Conservation (phyloP, 768 basidiomycete species). For the Ephemerocybe angulata region DNA sequence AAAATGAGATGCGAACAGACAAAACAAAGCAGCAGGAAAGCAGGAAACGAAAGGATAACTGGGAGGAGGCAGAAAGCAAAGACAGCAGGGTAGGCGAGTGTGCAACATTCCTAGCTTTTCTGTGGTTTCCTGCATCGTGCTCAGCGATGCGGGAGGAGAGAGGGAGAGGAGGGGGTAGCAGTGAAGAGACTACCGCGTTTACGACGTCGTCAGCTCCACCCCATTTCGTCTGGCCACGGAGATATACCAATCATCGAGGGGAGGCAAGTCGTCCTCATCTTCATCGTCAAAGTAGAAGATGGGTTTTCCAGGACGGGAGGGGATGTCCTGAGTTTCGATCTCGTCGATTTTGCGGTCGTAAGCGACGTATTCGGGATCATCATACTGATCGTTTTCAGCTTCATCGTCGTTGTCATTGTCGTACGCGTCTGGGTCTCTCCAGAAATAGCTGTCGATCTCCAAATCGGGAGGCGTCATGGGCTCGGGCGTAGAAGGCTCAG, state of each 20-base stretch:
- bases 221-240: constrained; percentile 20
- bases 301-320: constrained; percentile 3
- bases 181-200: neutral
- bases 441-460: constrained; percentile 16
- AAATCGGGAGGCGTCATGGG: constrained; percentile 20
- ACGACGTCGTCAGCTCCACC: too few species aligned
- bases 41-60: neutral
- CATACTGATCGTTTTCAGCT: constrained; percentile 12
- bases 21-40: neutral
- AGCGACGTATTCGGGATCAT: neutral
- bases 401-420: constrained; percentile 15
- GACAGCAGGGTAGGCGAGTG: neutral
- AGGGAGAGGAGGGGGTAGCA: neutral
- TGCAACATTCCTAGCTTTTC: neutral
- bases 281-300: constrained; percentile 11
- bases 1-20: neutral
- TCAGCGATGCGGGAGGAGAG: neutral
- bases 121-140: too few species aligned
- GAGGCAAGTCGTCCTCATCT: constrained; percentile 36
- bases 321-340: neutral
- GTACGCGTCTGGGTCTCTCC: constrained; percentile 1
- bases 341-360: neutral
- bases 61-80: neutral
- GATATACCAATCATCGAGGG: constrained; percentile 40
- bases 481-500: constrained; percentile 16